These are phyloP conservation scores for Cladophialophora immunda DNA, from an alignment of 2,329 filamentous ascomycete genomes.

Conservation along the genomic window DNA sequence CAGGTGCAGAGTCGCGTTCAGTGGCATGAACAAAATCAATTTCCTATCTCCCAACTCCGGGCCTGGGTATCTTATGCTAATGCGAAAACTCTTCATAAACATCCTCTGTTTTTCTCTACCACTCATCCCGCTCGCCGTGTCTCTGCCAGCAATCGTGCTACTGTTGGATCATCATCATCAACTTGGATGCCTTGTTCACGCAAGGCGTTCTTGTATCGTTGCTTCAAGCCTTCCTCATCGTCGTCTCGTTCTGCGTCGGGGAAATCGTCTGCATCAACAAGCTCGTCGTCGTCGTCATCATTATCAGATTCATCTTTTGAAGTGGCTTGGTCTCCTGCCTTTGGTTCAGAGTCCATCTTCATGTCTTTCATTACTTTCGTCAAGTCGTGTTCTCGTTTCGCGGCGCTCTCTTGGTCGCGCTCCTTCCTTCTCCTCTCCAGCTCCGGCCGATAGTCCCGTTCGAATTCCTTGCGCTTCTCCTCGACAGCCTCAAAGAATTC, in stretches of 20 bases:
- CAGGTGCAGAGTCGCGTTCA: background rate
- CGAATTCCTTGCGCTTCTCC: conserved; percentile 87
- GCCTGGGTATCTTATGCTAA: conserved; percentile 39
- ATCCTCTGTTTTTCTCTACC: background rate
- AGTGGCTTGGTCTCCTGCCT: conserved; percentile 41
- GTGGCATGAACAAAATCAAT: background rate
- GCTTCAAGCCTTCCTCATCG: conserved; percentile 72
- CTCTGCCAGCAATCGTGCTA: conserved; percentile 46
- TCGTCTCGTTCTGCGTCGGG: conserved; percentile 66
- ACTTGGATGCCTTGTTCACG: conserved; percentile 59
- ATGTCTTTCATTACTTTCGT: conserved; percentile 96
- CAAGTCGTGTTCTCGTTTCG: conserved; percentile 78
- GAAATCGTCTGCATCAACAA: conserved; percentile 52
- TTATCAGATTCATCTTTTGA: conserved; percentile 59
- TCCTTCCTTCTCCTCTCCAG: conserved; percentile 79
- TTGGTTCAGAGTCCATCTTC: conserved; percentile 60
- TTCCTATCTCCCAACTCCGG: conserved; percentile 25
- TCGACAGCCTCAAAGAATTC: conserved; percentile 92
- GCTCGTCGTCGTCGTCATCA: conserved; percentile 56
- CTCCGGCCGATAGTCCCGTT: conserved; percentile 89
- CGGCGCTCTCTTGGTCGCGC: conserved; percentile 77
- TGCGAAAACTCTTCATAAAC: conserved; percentile 4
- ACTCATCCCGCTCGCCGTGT: conserved; percentile 28
- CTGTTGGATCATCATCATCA: conserved; percentile 59
- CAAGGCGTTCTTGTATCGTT: conserved; percentile 80